Base-by-base conservation (phyloP, 805 yeast genomes). In the Candida maesae region DNA sequence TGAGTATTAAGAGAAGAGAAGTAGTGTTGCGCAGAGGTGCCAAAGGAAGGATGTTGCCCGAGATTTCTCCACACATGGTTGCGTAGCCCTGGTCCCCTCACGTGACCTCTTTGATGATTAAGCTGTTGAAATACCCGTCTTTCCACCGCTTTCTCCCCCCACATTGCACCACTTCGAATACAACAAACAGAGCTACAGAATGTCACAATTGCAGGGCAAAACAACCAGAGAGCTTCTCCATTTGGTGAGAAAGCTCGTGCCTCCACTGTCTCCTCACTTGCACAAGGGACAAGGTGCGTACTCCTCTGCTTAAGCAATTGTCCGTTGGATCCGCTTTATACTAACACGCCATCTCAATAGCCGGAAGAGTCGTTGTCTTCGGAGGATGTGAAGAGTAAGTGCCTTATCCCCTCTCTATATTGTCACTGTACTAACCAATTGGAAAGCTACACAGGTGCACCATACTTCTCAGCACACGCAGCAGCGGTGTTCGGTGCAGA, bases 311-410 rank as follows among this genome's bases (percentile, higher is more conserved):
- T 27, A 24, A 29, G 21, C 17, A 8, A 33, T 15, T 58, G 78
- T 82, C 9, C 96, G 97, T 6, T 72, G 10, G n/a, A 13, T 11
- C 24, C 16, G 15, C 25, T n/a, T 4, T 3, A 18, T 7, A 33
- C 35, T 38, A 26, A 26, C 33, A 24, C 13, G 12, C 18, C 19
- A 17, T 5, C 31, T n/a, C n/a, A n/a, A n/a, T n/a, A 61, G 80
- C 84, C 6, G 98, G 98, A 6, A 73, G 87, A 44, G 70, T 91
- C 2, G 87, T 82, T 10, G 86, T 91, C 1, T 75, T 91, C 47
- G 99, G 99, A 17, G 99, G 99, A 1, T 82, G 93, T 60, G 90
- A 85, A 60, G 97, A 91, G 71, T 66, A 46, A 50, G 70, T 59
- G 4, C 18, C 12, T n/a, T 32, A 11, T 20, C 5, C 11, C 7